These are phyloP conservation scores for Macrolepiota dolichaula DNA, from an alignment of 768 basidiomycete genomes.

Conservation along the genomic window DNA sequence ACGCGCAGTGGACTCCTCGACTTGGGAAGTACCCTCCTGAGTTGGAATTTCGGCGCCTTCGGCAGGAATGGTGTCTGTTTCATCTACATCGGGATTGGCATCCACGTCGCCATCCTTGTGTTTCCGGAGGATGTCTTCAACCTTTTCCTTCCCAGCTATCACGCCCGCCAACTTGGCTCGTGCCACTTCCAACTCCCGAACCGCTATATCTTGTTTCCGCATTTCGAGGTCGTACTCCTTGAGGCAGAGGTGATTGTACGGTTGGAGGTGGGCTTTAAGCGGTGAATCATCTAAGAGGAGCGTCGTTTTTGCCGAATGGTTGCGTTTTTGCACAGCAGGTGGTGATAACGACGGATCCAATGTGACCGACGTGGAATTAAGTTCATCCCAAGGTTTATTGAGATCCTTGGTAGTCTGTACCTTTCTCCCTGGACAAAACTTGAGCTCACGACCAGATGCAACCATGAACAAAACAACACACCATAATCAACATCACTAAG, in stretches of 20 bases:
- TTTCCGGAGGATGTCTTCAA: conserved; percentile 10
- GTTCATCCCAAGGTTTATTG: conserved; percentile 55
- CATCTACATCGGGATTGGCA: neutral
- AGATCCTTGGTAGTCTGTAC: conserved; percentile 73
- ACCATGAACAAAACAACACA: conserved; percentile 43
- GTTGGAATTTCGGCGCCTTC: neutral
- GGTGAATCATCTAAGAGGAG: conserved; percentile 56
- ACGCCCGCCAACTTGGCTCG: neutral
- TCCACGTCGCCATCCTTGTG: neutral
- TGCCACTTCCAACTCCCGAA: conserved; percentile 14
- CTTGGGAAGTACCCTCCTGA: neutral
- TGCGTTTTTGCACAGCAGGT: conserved; percentile 5
- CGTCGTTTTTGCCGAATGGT: conserved; percentile 43
- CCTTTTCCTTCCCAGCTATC: neutral
- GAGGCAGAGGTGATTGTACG: conserved; percentile 79
- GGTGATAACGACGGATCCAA: conserved; percentile 12
- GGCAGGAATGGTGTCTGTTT: neutral
- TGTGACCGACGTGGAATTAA: conserved; percentile 17
- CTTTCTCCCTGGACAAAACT: conserved; percentile 32
- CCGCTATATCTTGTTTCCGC: conserved; percentile 30
- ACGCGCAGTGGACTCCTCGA: neutral
- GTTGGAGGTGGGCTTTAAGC: conserved; percentile 60
- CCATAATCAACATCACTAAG: conserved; percentile 59
- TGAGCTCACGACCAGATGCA: neutral
- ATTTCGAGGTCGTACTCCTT: conserved; percentile 54